Conservation (phyloP, 1,284 basidiomycete genomes). For the Sanghuangporus sanghuang region DNA sequence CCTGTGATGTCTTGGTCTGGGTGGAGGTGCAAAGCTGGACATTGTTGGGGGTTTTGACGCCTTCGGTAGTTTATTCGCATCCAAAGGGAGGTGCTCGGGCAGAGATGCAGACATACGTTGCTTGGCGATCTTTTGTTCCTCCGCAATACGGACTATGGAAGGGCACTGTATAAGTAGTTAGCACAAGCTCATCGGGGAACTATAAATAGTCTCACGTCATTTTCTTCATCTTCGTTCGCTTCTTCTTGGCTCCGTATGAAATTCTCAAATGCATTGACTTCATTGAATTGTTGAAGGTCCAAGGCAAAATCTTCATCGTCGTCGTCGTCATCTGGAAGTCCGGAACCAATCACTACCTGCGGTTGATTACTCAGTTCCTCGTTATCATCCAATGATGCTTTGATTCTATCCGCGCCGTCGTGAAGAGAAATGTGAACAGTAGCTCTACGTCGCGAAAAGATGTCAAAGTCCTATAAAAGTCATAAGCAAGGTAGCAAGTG, state of each 20-base stretch:
- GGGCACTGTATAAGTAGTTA: not conserved
- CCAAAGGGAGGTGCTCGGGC: slow-evolving; percentile 10
- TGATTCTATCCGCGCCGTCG: slow-evolving; percentile 8
- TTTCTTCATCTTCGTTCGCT: slow-evolving; percentile 2
- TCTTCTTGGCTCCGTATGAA: slow-evolving; percentile 10
- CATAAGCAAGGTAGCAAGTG: not conserved
- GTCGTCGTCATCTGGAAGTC: slow-evolving; percentile 17
- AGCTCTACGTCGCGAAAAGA: slow-evolving; percentile 2
- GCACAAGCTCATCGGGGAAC: not conserved
- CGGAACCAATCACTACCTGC: slow-evolving; percentile 9
- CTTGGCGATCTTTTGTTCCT: slow-evolving; percentile 13
- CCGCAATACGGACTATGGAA: slow-evolving; percentile 6
- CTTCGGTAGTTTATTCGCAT: slow-evolving; percentile 7
- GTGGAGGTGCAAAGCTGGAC: not conserved
- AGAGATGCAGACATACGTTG: slow-evolving; percentile 16
- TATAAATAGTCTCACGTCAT: not conserved
- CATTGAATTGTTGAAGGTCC: slow-evolving; percentile 18
- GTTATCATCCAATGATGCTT: not conserved
- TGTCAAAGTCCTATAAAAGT: slow-evolving; percentile 10
- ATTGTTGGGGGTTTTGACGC: not conserved
- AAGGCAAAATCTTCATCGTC: slow-evolving; percentile 18
- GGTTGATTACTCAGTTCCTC: slow-evolving; percentile 8
- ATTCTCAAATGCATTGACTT: slow-evolving; percentile 13
- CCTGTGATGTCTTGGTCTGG: not conserved
- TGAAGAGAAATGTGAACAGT: slow-evolving; percentile 13